Evolutionary conservation across 2,329 filamentous ascomycete genomes (phyloP).

Genomic region (Botrytis fragariae): DNA sequence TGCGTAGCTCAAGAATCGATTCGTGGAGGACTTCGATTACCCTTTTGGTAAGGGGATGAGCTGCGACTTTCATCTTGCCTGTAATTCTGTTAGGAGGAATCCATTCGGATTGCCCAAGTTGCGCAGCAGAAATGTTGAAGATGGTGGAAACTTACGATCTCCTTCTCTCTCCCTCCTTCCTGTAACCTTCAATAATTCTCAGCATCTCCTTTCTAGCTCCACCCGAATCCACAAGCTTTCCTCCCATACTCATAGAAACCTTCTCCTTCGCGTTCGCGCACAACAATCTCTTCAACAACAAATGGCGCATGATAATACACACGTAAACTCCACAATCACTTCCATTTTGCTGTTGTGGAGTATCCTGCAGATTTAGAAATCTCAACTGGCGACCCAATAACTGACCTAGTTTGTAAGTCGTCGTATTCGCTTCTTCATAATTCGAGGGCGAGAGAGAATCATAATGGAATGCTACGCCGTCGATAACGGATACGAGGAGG

Average conservation of each 20-base stretch:
- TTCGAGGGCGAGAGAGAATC: conserved; percentile 81
- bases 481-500: conserved; percentile 82
- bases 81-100: neutral
- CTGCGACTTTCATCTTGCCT: conserved; percentile 26
- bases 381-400: conserved; percentile 66
- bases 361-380: conserved; percentile 81
- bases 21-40: conserved; percentile 25
- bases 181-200: conserved; percentile 79
- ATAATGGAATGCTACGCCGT: conserved; percentile 94
- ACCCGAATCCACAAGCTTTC: conserved; percentile 76
- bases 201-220: conserved; percentile 88
- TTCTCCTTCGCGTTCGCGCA: conserved; percentile 78
- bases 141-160: conserved; percentile 61
- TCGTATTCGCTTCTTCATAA: conserved; percentile 66
- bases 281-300: conserved; percentile 82
- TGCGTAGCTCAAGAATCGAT: conserved; percentile 24
- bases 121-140: neutral
- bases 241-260: conserved; percentile 90
- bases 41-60: conserved; percentile 21
- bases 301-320: conserved; percentile 88
- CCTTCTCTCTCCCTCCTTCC: conserved; percentile 82
- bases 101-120: neutral
- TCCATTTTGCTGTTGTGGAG: conserved; percentile 86
- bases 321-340: conserved; percentile 96
- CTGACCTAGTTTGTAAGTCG: conserved; percentile 65